Evolutionary conservation across 306 rosid genomes (phyloP).

Genomic region (Biancaea sappan): DNA sequence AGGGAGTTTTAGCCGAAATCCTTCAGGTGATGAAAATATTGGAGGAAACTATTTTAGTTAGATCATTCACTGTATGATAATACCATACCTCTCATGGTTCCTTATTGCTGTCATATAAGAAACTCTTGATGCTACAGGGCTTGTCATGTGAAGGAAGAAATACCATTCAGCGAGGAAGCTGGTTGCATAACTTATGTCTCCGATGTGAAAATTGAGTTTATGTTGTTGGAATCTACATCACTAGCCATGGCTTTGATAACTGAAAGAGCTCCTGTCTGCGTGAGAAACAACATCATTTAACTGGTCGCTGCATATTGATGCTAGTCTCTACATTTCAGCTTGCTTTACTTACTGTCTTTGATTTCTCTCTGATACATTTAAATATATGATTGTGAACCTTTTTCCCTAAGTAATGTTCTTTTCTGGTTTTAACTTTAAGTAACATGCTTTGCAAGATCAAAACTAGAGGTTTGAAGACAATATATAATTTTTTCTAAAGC

Average conservation of each 20-base stretch:
- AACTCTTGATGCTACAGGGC: conserved; percentile 65
- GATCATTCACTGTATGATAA: conserved; percentile 9
- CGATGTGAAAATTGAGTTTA: conserved; percentile 79
- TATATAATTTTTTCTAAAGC: neutral
- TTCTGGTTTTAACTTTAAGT: neutral
- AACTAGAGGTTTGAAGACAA: neutral
- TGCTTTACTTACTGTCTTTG: neutral
- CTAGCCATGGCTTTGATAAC: conserved; percentile 58
- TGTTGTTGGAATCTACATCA: conserved; percentile 50
- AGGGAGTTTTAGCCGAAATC: neutral
- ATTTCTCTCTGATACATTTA: neutral
- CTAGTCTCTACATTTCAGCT: neutral
- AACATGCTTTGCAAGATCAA: neutral
- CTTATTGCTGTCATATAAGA: conserved; percentile 94
- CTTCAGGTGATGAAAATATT: neutral
- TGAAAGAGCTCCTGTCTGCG: conserved; percentile 86
- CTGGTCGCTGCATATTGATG: conserved; percentile 17
- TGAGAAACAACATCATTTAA: neutral
- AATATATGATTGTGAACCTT: neutral
- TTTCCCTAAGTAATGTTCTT: neutral
- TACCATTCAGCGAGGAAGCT: conserved; percentile 94
- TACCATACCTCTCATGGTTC: conserved; percentile 83
- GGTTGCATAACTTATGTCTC: conserved; percentile 96
- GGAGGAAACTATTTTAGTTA: neutral
- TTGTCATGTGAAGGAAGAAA: conserved; percentile 65